These are phyloP conservation scores for Solanum chacoense DNA, from an alignment of 305 asterid genomes.

Conservation along the genomic window DNA sequence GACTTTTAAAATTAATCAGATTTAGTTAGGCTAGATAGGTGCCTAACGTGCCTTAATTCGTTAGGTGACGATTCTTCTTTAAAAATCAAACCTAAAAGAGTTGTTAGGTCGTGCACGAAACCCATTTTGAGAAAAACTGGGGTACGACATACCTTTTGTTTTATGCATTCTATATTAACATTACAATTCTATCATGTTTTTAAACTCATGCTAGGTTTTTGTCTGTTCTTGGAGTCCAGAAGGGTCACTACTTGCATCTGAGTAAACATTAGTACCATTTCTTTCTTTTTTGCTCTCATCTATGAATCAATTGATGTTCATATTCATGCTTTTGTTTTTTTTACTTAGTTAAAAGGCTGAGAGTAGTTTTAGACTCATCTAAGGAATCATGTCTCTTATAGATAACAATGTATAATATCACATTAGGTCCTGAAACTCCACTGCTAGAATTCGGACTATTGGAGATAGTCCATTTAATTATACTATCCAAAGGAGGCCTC, in stretches of 20 bases:
- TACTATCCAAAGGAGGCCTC: constrained; percentile 10
- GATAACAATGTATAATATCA: not conserved
- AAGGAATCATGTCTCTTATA: not conserved
- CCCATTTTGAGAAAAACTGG: no score
- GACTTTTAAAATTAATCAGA: no score
- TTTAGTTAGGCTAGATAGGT: no score
- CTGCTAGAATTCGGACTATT: constrained; percentile 84
- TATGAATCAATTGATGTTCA: not conserved
- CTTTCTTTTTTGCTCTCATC: not conserved
- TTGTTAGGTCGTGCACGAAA: no score
- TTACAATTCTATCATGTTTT: not conserved
- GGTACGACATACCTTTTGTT: no score
- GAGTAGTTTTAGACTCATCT: not conserved
- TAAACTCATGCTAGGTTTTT: constrained; percentile 53
- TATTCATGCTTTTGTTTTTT: not conserved
- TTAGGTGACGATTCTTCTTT: no score
- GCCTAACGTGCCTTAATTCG: no score
- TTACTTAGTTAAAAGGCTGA: no score
- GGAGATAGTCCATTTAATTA: constrained; percentile 55
- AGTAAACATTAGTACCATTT: constrained; percentile 26
- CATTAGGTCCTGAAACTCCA: constrained; percentile 72
- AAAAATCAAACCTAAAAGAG: no score
- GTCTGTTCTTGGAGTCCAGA: constrained; percentile 88
- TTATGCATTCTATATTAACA: not conserved
- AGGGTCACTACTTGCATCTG: constrained; percentile 21